Base-by-base conservation (phyloP, 2,329 filamentous ascomycete species). In the Cladosporium halotolerans region DNA sequence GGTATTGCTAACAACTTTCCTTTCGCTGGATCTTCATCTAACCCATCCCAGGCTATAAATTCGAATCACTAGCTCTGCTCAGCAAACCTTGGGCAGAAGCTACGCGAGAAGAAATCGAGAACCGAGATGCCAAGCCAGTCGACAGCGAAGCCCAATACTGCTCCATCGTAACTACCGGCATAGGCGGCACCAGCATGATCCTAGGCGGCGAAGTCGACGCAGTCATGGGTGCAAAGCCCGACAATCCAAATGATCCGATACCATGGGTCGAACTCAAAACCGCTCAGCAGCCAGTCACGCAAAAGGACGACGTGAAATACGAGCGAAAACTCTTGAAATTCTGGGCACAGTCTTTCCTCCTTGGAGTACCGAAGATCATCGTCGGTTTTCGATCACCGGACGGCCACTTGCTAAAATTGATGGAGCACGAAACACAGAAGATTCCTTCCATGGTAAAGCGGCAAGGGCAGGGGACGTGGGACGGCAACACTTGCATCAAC, bases 211-310 rank as follows among this genome's bases (percentile, higher is more conserved):
- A 99, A 73, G 92, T 99, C 14, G 93, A 99, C 70, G 88, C 58
- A 86, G 88, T 96, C 43, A 91, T 89, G 86, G 90, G 95, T 66
- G 80, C 79, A 53, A 95, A 93, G 66, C 89, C 89, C 0, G 69
- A 72, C 3, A 76, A 78, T 55, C 78, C 78, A 49, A 81, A 80
- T 45, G 77, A 77, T n/a, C 82, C 86, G 0, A 86, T 89, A 59
- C 89, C 92, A 63, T 99, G 91, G 87, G 85, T 97, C 32, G 93
- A 99, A 70, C 79, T 99, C 54, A 99, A 99, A 69, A 99, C 93
- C 0, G 82, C 83, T n/a, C 62, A 65, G 5, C 57, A 62, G 18
- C 54, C 57, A 23, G 76, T 77, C 48, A 80, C 80, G 56, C 78
- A 84, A 1, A 79, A 82, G 44, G 88, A 93, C 63, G 77, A 83